Evolutionary conservation across 257 asterid genomes (phyloP), one percentile per base, ranked within the genome.

Genomic region (Catharanthus roseus): DNA sequence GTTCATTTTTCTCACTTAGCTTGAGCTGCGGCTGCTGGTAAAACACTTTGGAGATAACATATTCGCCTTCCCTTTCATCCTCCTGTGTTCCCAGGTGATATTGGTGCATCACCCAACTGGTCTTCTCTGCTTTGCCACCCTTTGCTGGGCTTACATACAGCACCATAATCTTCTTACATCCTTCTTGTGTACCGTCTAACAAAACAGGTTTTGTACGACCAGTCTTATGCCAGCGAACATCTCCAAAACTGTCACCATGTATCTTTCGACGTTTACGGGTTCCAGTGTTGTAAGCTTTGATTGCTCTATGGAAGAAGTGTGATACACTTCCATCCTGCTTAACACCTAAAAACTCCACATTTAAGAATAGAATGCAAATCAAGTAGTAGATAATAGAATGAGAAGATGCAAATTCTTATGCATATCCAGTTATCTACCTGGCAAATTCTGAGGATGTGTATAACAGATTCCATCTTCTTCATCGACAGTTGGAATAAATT

Each of bases 101-200:
- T 66, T 91, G 99, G 74, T 95, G 99, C 99, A 95, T 95, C 65
- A 95, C 99, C 99, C 97, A 91, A 81, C 84, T 88, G 24, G 99
- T 91, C 83, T 95, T 95, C 82, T 91, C 99, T 0, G 99, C 74
- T 74, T 88, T 91, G 42, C 95, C 97, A 39, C 97, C 97, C 78
- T 69, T 82, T 36, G 64, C 87, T 0, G 96, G 83, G 83, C 85
- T 85, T 29, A 89, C 69, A 64, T 95, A 95, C 7, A 95, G 86
- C 73, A 95, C 99, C 99, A 95, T 89, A 61, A 95, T 95, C 82
- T 91, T 95, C 83, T 95, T 91, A 80, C 99, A 95, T 16, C 99
- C 99, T 69, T 77, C 88, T 63, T 95, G 99, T 2, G 79, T 69
- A n/a, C 99, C 97, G 51, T 89, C 97, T 74, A 91, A 68, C 12